Base-by-base conservation (phyloP, 345 rosid species). In the Acer negundo region DNA sequence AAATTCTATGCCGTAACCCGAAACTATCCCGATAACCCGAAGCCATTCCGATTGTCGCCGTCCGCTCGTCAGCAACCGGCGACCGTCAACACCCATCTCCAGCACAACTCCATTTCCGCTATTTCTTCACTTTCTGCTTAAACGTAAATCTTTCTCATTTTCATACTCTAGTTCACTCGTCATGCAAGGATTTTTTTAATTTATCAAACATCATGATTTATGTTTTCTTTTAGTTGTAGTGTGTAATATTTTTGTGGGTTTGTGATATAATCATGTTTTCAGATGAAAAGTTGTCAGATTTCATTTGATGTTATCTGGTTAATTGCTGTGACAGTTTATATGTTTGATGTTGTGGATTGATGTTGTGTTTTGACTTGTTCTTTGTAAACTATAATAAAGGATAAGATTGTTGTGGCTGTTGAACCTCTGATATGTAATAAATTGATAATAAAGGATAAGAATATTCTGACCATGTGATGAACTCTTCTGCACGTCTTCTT, bases 321-420 rank as follows among this genome's bases (percentile, higher is more conserved):
- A 4, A 1, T 6, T 35, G 19, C 35, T 70, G 11, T 31, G 35
- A 51, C 19, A 3, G 4, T 6, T 23, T 42, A 40, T 22, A 13
- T 61, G 40, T 20, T 61, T 62, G 53, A 73, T 58, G 42, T n/a
- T 73, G 42, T n/a, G n/a, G n/a, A n/a, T n/a, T n/a, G n/a, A n/a
- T n/a, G n/a, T n/a, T n/a, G n/a, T n/a, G n/a, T n/a, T n/a, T n/a
- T n/a, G n/a, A n/a, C n/a, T n/a, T n/a, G n/a, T n/a, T n/a, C n/a
- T n/a, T n/a, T n/a, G n/a, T n/a, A n/a, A n/a, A n/a, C n/a, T n/a
- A n/a, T n/a, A n/a, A n/a, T n/a, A n/a, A n/a, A n/a, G n/a, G n/a
- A n/a, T n/a, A n/a, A n/a, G n/a, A n/a, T n/a, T n/a, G n/a, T n/a
- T n/a, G n/a, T n/a, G n/a, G n/a, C n/a, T n/a, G n/a, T n/a, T n/a